Conservation (phyloP, 164 flowering plant genomes). For the Piper longum region DNA sequence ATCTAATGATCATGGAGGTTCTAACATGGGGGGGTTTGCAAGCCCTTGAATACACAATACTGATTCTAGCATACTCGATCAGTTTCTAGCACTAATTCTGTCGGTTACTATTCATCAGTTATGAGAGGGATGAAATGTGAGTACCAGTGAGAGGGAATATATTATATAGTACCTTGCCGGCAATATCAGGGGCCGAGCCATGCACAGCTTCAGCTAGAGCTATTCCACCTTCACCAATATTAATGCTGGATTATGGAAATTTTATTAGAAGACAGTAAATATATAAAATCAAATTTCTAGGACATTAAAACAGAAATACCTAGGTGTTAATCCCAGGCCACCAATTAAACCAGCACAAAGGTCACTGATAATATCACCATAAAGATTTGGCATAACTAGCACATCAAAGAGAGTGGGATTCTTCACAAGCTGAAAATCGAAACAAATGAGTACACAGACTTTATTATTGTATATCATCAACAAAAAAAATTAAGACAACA, state of each 20-base stretch:
- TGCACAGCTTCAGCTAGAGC: slow-evolving; percentile 99
- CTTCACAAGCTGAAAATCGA: slow-evolving; percentile 71
- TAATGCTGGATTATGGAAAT: slow-evolving; percentile 39
- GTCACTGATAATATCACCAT: slow-evolving; percentile 98
- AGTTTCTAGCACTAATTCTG: no score
- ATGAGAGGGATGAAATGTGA: background rate
- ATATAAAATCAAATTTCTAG: background rate
- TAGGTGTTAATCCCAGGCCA: slow-evolving; percentile 92
- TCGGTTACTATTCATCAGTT: no score
- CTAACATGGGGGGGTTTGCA: no score
- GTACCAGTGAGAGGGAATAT: background rate
- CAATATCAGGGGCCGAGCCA: slow-evolving; percentile 99
- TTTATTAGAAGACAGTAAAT: background rate
- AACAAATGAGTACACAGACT: background rate
- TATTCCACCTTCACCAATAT: slow-evolving; percentile 96
- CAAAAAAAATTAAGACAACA: background rate
- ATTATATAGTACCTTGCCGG: slow-evolving; percentile 58
- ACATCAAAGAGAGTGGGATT: slow-evolving; percentile 93
- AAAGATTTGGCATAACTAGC: slow-evolving; percentile 97
- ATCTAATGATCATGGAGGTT: no score
- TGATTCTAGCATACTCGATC: no score
- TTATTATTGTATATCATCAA: background rate
- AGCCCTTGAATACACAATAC: no score
- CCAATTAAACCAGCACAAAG: slow-evolving; percentile 97
- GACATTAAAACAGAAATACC: slow-evolving; percentile 26